Conservation (phyloP, 495 filamentous ascomycete species). For the Rusavskia elegans region DNA sequence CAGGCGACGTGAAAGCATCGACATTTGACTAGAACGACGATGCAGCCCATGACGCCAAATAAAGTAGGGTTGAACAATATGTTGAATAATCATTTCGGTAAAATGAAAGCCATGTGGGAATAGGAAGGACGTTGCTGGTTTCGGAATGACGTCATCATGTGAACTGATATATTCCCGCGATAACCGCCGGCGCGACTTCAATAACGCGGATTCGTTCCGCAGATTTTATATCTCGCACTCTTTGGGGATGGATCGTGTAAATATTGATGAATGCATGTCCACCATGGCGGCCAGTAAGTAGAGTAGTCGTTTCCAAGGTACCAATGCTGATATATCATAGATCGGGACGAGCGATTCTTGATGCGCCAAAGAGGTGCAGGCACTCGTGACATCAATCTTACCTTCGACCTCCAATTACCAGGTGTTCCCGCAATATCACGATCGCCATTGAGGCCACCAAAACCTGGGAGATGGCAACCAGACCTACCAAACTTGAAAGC, state of each 20-base stretch:
- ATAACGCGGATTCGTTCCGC: background rate
- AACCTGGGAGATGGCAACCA: constrained; percentile 4
- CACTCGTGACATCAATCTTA: constrained; percentile 9
- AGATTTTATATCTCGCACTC: background rate
- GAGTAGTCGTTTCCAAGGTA: background rate
- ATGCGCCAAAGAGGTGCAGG: constrained; percentile 2
- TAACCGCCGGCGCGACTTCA: background rate
- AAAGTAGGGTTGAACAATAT: too few species aligned
- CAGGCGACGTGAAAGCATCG: too few species aligned
- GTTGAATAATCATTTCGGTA: too few species aligned
- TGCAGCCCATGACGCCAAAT: too few species aligned
- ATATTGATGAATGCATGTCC: background rate
- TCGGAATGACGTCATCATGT: too few species aligned
- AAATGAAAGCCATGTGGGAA: too few species aligned
- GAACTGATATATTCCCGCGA: background rate
- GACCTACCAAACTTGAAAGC: background rate
- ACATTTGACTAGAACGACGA: too few species aligned
- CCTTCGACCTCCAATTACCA: constrained; percentile 9
- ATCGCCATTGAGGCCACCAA: constrained; percentile 3
- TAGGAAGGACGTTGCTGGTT: too few species aligned
- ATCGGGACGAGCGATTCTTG: background rate
- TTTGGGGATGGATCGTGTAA: background rate
- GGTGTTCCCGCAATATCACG: background rate
- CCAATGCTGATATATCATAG: background rate
- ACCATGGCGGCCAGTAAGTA: background rate